These are phyloP conservation scores for Lathyrus aphaca DNA, from an alignment of 306 rosid species.

Conservation along the genomic window DNA sequence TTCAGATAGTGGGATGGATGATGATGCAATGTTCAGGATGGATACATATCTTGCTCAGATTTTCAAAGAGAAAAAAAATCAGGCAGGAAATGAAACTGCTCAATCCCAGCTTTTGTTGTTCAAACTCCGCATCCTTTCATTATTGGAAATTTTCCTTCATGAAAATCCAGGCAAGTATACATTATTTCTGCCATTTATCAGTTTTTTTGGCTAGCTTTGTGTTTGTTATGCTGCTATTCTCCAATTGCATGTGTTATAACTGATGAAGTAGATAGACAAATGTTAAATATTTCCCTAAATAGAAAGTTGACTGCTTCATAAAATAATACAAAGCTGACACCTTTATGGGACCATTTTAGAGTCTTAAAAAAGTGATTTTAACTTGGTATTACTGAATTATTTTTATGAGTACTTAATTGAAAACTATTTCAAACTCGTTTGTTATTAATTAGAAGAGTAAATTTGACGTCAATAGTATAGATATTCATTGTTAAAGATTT, in stretches of 20 bases:
- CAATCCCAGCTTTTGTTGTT: conserved; percentile 88
- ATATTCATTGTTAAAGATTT: too few relatives aligned
- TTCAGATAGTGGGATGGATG: conserved; percentile 97
- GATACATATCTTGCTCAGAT: conserved; percentile 84
- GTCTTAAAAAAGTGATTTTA: too few relatives aligned
- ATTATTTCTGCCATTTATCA: conserved; percentile 6
- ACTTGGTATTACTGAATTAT: too few relatives aligned
- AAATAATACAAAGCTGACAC: neutral
- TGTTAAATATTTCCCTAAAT: conserved; percentile 8
- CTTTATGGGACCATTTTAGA: neutral
- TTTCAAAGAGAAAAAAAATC: conserved; percentile 77
- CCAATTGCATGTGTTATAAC: neutral
- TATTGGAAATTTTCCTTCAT: conserved; percentile 90
- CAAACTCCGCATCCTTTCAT: conserved; percentile 86
- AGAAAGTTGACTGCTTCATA: neutral
- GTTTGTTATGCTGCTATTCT: neutral
- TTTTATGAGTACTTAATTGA: too few relatives aligned
- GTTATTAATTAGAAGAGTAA: too few relatives aligned
- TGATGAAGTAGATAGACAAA: neutral
- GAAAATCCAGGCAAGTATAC: conserved; percentile 79
- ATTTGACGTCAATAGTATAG: too few relatives aligned
- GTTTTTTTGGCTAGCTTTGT: conserved; percentile 11
- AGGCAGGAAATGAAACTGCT: conserved; percentile 80
- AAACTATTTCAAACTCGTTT: too few relatives aligned
- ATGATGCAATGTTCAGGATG: conserved; percentile 96